Conservation (phyloP, 2,329 filamentous ascomycete species). For the Ophiostoma montium region DNA sequence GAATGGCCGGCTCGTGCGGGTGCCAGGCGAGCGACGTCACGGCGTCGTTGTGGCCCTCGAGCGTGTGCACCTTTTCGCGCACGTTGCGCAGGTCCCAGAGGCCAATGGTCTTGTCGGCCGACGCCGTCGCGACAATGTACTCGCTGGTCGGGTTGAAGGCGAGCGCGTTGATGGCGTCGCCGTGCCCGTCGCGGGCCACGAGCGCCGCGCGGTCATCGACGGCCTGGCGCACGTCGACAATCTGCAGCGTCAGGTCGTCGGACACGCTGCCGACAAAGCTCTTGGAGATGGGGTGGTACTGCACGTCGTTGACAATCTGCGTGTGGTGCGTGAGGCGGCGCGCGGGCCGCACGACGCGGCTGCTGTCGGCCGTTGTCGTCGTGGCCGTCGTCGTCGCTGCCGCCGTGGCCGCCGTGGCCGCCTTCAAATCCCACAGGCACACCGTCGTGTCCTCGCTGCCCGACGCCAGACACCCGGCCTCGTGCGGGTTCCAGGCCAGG, state of each 20-base stretch:
- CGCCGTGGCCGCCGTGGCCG: conserved; percentile 56
- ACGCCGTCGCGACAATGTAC: conserved; percentile 79
- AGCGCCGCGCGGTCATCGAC: conserved; percentile 54
- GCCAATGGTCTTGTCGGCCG: conserved; percentile 86
- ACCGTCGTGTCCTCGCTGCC: conserved; percentile 90
- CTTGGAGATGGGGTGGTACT: conserved; percentile 78
- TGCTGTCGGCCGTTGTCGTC: conserved; percentile 46
- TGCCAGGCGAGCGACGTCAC: conserved; percentile 94
- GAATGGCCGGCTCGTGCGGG: conserved; percentile 72
- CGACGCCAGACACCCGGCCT: conserved; percentile 68
- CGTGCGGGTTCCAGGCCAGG: conserved; percentile 80
- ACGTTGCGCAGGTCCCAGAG: conserved; percentile 92
- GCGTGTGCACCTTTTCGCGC: conserved; percentile 75
- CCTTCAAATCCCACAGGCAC: conserved; percentile 79
- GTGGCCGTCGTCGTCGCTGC: conserved; percentile 81
- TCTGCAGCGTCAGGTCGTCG: conserved; percentile 84
- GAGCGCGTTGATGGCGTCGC: conserved; percentile 88
- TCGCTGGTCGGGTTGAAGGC: conserved; percentile 91
- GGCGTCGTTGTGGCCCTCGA: conserved; percentile 76
- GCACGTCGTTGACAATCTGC: conserved; percentile 90
- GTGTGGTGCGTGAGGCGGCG: conserved; percentile 77
- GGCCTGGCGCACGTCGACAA: conserved; percentile 68
- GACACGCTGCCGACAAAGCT: conserved; percentile 86
- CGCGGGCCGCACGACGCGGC: conserved; percentile 54
- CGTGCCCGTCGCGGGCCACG: conserved; percentile 60